A percentile compares a stretch with the other conserved stretches of the same genome.
phyloP scores from a whole-genome alignment of 192 early-diverging fungal species.

The Kickxella alabastrina region DNA sequence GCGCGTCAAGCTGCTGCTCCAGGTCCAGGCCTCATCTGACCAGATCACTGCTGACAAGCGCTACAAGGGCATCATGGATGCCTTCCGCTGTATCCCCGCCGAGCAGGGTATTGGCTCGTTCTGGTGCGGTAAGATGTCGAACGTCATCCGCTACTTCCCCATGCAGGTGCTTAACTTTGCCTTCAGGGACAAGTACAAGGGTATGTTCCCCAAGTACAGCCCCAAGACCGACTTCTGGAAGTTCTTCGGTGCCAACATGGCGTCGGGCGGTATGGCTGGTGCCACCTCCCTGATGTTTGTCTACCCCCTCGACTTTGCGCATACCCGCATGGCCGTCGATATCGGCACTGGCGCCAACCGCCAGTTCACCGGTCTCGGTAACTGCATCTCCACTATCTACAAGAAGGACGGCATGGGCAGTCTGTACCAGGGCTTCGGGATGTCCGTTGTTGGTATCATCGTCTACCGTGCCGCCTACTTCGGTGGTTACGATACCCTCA shows the following conservation, averaged over 20 bases:
- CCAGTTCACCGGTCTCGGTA: conserved; percentile 85
- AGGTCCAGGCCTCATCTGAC: conserved; percentile 75
- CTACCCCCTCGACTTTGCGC: conserved; percentile 94
- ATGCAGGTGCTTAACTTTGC: conserved; percentile 97
- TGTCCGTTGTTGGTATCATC: conserved; percentile 88
- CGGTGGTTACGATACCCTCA: conserved; percentile 65
- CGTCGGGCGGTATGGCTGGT: conserved; percentile 92
- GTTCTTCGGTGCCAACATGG: conserved; percentile 89
- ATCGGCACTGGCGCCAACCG: conserved; percentile 69
- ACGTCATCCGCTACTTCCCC: conserved; percentile 97
- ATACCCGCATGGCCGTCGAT: conserved; percentile 95
- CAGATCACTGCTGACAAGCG: conserved; percentile 57
- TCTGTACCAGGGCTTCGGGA: conserved; percentile 94
- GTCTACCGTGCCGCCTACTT: conserved; percentile 68
- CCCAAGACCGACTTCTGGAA: conserved; percentile 73
- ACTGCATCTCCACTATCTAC: conserved; percentile 75
- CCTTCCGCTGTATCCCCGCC: conserved; percentile 79
- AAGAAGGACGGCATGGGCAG: conserved; percentile 91
- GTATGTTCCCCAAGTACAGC: conserved; percentile 80
- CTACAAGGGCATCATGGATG: conserved; percentile 91
- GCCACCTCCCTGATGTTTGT: conserved; percentile 84
- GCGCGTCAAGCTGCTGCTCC: conserved; percentile 93
- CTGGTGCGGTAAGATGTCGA: conserved; percentile 90
- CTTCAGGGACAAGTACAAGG: conserved; percentile 95
- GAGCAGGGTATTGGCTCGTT: conserved; percentile 77